Conservation (phyloP, 129 eudicot genomes). For the Sambucus nigra region DNA sequence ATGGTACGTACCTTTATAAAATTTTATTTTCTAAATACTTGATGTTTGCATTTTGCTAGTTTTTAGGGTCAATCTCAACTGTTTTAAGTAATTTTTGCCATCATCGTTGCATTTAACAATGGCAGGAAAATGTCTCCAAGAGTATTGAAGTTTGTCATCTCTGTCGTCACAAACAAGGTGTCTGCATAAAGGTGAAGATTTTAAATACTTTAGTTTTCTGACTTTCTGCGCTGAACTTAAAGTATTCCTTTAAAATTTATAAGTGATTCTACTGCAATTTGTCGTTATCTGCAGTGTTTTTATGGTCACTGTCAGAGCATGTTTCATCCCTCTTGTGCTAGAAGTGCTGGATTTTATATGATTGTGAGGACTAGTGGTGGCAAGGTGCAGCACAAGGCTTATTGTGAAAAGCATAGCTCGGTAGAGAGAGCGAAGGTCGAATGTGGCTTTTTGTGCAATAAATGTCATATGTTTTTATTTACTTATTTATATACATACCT, state of each 20-base stretch:
- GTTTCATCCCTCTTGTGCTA: conserved; percentile 95
- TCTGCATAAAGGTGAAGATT: conserved; percentile 68
- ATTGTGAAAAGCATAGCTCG: conserved; percentile 83
- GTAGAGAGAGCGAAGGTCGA: conserved; percentile 75
- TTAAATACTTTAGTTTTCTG: background rate
- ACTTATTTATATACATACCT: no score
- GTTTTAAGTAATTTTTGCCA: background rate
- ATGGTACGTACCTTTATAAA: conserved; percentile 42
- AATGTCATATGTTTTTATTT: background rate
- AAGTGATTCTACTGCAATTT: background rate
- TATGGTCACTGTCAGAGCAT: conserved; percentile 90
- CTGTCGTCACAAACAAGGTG: conserved; percentile 74
- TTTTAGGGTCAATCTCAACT: background rate
- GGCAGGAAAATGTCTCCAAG: conserved; percentile 53
- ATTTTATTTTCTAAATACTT: background rate
- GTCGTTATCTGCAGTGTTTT: conserved; percentile 50
- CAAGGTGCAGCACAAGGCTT: conserved; percentile 89
- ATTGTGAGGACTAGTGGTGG: conserved; percentile 52
- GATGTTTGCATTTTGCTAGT: conserved; percentile 3
- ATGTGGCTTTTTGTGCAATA: background rate
- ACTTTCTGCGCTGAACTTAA: background rate
- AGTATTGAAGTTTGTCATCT: conserved; percentile 67
- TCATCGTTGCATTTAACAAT: conserved; percentile 14
- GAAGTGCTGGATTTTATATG: conserved; percentile 71
- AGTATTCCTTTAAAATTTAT: background rate